phyloP scores from a whole-genome alignment of 768 basidiomycete genomes.

The Rhodocollybia butyracea region DNA sequence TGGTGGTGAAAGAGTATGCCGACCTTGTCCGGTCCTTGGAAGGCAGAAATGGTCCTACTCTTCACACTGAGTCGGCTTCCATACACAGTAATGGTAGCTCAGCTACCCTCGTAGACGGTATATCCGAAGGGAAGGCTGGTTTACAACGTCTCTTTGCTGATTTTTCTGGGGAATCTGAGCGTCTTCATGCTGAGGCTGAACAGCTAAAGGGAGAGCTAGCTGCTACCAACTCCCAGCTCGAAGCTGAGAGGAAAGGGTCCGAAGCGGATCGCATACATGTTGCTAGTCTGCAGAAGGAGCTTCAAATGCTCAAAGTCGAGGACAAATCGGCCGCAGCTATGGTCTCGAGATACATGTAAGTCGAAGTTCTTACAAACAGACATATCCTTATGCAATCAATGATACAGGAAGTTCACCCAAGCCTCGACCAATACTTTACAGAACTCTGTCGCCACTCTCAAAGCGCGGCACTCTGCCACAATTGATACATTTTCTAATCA shows the following conservation, averaged over 20 bases:
- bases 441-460: conserved; percentile 52
- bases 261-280: conserved; percentile 44
- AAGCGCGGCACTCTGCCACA: conserved; percentile 61
- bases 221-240: conserved; percentile 35
- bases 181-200: conserved; percentile 39
- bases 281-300: conserved; percentile 42
- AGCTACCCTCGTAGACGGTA: conserved; percentile 27
- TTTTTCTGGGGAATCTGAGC: conserved; percentile 45
- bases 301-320: conserved; percentile 56
- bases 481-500: conserved; percentile 52
- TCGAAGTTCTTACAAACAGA: neutral
- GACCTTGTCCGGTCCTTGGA: conserved; percentile 68
- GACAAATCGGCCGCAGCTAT: conserved; percentile 78
- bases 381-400: neutral
- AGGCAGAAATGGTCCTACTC: conserved; percentile 24
- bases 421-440: conserved; percentile 66
- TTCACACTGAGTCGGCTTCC: neutral
- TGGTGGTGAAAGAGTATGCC: conserved; percentile 71
- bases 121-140: conserved; percentile 46
- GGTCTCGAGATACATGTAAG: conserved; percentile 84
- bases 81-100: conserved; percentile 5
- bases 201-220: conserved; percentile 43
- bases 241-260: conserved; percentile 41
- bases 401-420: conserved; percentile 78
- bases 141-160: conserved; percentile 48